Evolutionary conservation across 1,284 basidiomycete genomes (phyloP), one percentile per base, ranked within the genome.

Genomic region (Fomitopsis palustris): DNA sequence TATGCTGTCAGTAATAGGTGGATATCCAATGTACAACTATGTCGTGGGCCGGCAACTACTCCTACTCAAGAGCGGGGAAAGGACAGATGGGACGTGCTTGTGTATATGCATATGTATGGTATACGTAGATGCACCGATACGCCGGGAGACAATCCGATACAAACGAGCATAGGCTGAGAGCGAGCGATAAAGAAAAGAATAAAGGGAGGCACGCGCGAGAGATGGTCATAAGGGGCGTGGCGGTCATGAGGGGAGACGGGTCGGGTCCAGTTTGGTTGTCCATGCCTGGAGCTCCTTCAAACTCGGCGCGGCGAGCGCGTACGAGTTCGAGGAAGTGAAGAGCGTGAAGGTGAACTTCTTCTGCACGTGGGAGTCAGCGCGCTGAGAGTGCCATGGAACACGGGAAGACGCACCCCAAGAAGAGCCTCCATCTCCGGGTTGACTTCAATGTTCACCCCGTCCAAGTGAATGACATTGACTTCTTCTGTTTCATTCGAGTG

Each of bases 281-380:
- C 93, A 96, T 68, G 86, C 83, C 64, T 86, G 85, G 60, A 93
- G 79, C 70, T 96, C 94, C 75, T 92, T 94, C 62, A 79, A 74
- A 66, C 79, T 92, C 4, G 86, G 82, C 37, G 94, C 92, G 31
- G 91, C 88, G 16, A 96, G 81, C 38, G 92, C 91, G 75, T 95
- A 91, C 35, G 93, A 95, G 72, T 96, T 96, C 10, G 91, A 92
- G 17, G 90, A 81, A 3, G 94, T 95, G 74, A 93, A 96, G 41
- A 96, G 81, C 10, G 92, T 94, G 74, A 96, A 95, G 9, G 88
- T 88, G 72, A 86, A 87, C 41, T 81, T 85, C 78, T 88, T 92
- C 93, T 96, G 70, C 27, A 58, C 53, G 33, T 57, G 54, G 55
- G 53, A 29, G 62, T 58, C 31, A 63, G 55, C 31, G n/a, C 56